Evolutionary conservation across 176 grass and related monocot genomes (phyloP).

Genomic region (Eremochloa ophiuroides): DNA sequence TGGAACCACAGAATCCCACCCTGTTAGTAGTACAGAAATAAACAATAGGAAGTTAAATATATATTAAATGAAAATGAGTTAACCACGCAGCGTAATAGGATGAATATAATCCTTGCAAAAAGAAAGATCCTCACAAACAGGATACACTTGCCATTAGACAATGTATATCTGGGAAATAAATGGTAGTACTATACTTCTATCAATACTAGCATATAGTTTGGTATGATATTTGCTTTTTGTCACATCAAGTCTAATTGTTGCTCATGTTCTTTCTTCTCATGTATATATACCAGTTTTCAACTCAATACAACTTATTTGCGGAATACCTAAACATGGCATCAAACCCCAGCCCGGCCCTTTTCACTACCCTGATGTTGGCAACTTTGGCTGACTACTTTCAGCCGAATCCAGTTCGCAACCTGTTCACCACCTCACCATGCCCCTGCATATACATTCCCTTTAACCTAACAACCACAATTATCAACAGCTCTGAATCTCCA

Average conservation of each 20-base stretch:
- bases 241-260: not conserved
- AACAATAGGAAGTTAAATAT: slow-evolving; percentile 20
- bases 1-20: slow-evolving; percentile 83
- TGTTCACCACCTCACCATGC: not conserved
- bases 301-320: not conserved
- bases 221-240: not conserved
- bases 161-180: not conserved
- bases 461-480: not conserved
- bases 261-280: not conserved
- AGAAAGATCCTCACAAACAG: not conserved
- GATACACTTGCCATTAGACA: not conserved
- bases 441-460: not conserved
- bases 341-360: not conserved
- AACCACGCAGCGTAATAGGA: not conserved
- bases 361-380: not conserved
- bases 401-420: not conserved
- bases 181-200: not conserved
- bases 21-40: slow-evolving; percentile 34
- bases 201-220: not conserved
- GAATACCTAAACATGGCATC: not conserved
- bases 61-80: not conserved
- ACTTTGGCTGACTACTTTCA: not conserved
- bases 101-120: not conserved
- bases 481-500: not conserved
- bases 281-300: not conserved